Conservation (phyloP, 495 filamentous ascomycete genomes). For the Saxophila tyrrhenica region DNA sequence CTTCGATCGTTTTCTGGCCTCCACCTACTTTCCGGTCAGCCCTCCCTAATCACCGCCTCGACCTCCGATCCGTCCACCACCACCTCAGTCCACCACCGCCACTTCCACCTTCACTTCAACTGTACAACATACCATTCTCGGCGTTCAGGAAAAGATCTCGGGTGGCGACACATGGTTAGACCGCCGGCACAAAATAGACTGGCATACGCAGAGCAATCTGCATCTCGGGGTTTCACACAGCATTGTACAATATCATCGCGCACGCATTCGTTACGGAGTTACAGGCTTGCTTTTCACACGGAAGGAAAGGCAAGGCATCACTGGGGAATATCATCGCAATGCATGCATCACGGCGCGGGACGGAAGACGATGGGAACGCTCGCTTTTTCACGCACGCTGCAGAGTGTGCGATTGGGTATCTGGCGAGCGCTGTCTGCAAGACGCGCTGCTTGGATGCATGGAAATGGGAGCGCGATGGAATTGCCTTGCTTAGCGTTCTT, state of each 20-base stretch:
- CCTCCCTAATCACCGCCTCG: neutral
- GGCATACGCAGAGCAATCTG: constrained; percentile 14
- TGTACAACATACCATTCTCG: neutral
- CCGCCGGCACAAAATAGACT: constrained; percentile 1
- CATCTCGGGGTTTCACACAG: neutral
- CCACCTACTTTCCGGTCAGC: neutral
- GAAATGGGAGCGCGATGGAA: neutral
- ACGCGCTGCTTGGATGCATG: neutral
- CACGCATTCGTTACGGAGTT: neutral
- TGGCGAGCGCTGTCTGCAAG: neutral
- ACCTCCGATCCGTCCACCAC: neutral
- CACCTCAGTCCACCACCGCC: neutral
- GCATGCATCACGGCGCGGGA: neutral
- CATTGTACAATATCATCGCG: constrained; percentile 7
- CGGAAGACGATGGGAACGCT: neutral
- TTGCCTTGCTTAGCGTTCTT: neutral
- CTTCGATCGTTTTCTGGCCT: no score
- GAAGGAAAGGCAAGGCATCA: no score
- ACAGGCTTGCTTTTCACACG: no score
- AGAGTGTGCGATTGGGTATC: neutral
- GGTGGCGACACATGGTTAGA: constrained; percentile 1
- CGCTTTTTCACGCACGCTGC: neutral
- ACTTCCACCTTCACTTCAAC: neutral
- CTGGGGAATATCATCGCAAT: neutral
- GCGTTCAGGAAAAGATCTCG: neutral